Evolutionary conservation across 805 yeast genomes (phyloP), one percentile per base, ranked within the genome.

Genomic region (Saccharomycopsis sp.): DNA sequence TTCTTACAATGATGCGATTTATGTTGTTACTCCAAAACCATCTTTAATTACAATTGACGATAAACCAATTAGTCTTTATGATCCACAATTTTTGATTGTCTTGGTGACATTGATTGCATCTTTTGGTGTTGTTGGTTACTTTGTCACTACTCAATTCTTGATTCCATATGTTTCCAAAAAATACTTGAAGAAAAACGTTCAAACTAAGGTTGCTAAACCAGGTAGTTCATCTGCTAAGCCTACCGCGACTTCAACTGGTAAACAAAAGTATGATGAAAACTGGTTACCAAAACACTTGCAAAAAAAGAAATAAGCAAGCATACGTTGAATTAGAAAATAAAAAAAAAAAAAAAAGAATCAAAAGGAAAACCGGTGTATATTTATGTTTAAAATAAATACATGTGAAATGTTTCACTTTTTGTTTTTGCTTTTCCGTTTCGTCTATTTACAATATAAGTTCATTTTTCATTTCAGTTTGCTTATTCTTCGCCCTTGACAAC

Each of bases 61-160:
- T 55, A 74, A 72, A 29, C 72, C 80, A 45, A 66, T 88, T 54
- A 81, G 94, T 0, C 52, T 80, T 43, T 79, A 81, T 64, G 76
- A 84, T 59, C 93, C 89, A 11, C 78, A 80, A 62, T 73, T 87
- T 56, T 58, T 86, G 47, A 60, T 83, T 28, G 72, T 83, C 52
- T 82, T 79, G 58, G 41, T 76, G 13, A 53, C 84, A 21, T 63
- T 85, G 46, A 53, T 67, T 2, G 71, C 64, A 19, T 60, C 79
- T 16, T 43, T 79, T 23, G 79, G 66, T 41, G 73, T 65, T 34
- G 54, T 72, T 38, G 78, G 67, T 36, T 82, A 79, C 61, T 59
- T 66, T 50, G 59, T 61, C 28, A 72, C 72, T 61, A 57, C 56
- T 34, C 54, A 60, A 36, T 72, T 68, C 56, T 77, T 78, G 45